phyloP scores from a whole-genome alignment of 1,284 basidiomycete genomes.

The Cryptococcus depauperatus region DNA sequence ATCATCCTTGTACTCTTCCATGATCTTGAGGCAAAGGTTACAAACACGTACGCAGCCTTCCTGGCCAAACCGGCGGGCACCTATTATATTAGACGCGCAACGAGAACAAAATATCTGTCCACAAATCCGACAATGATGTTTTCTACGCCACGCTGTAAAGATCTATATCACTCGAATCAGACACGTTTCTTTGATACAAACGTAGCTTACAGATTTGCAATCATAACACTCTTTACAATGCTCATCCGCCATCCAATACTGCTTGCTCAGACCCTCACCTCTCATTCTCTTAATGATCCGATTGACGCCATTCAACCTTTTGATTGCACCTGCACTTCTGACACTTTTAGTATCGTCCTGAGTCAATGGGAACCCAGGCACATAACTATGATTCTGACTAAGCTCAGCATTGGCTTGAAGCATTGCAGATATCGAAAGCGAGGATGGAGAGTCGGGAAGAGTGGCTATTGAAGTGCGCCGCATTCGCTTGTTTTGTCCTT shows the following conservation, averaged over 20 bases:
- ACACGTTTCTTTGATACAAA: too few relatives aligned
- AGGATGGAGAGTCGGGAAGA: conserved; percentile 40
- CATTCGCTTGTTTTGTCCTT: conserved; percentile 12
- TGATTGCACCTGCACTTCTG: conserved; percentile 45
- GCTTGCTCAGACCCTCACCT: conserved; percentile 58
- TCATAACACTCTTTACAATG: conserved; percentile 92
- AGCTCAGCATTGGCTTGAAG: conserved; percentile 36
- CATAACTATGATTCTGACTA: conserved; percentile 33
- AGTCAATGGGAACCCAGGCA: conserved; percentile 41
- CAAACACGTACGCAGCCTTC: conserved; percentile 88
- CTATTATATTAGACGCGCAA: conserved; percentile 95
- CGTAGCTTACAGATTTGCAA: conserved; percentile 56
- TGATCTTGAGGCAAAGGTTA: conserved; percentile 85
- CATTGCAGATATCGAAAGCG: conserved; percentile 38
- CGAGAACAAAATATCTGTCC: conserved; percentile 86
- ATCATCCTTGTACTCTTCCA: conserved; percentile 67
- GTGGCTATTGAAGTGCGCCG: conserved; percentile 38
- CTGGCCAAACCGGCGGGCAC: conserved; percentile 85
- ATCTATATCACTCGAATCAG: too few relatives aligned
- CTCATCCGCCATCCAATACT: conserved; percentile 98
- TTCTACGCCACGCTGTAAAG: conserved; percentile 85
- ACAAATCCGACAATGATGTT: conserved; percentile 91
- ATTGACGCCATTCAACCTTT: conserved; percentile 69
- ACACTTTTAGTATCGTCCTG: conserved; percentile 42
- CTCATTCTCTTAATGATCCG: conserved; percentile 79